Evolutionary conservation across 2,329 filamentous ascomycete species (phyloP), one percentile per base, ranked within the genome.

Genomic region (Xylaria sp.): DNA sequence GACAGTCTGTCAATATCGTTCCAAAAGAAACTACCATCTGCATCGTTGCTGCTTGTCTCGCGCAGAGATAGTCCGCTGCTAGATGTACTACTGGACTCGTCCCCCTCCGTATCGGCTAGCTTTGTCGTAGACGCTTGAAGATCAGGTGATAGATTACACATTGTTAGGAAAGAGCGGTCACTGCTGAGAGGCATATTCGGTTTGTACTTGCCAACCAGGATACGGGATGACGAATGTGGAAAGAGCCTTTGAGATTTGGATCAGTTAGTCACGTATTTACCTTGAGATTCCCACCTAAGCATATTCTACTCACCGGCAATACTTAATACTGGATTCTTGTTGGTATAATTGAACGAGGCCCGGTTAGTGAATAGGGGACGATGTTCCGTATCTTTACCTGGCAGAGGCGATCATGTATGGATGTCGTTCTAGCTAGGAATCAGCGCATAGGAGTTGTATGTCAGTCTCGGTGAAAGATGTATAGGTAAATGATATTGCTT

Each of bases 21-120:
- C 25, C 32, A 34, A 43, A 30, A 25, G 41, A 3, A 45, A 23
- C 34, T 50, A 15, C 55, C 48, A 3, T 43, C 25, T 36, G 13
- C 32, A 36, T 60, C 41, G 34, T 59, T 36, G n/a, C 50, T 65
- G 23, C 53, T 55, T 41, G 50, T 53, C 2, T 39, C 45, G 18
- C 43, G 61, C 3, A 30, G 25, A 32, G 2, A 52, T 4, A n/a
- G 28, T 8, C 28, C 15, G 15, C 50, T 46, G 20, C 52, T 58
- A 7, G 36, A 53, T 3, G 20, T 18, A 39, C 12, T 55, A 12
- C 48, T 41, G 3, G 39, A 34, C 9, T 30, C 55, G 20, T 50
- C 55, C 32, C 25, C 13, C 15, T 43, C 25, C 32, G 34, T 39
- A 25, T 13, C 18, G 25, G 60, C 41, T 39, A n/a, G 25, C 45